Evolutionary conservation across 345 rosid species (phyloP), one percentile per base, ranked within the genome.

Genomic region (Dipteronia dyeriana): DNA sequence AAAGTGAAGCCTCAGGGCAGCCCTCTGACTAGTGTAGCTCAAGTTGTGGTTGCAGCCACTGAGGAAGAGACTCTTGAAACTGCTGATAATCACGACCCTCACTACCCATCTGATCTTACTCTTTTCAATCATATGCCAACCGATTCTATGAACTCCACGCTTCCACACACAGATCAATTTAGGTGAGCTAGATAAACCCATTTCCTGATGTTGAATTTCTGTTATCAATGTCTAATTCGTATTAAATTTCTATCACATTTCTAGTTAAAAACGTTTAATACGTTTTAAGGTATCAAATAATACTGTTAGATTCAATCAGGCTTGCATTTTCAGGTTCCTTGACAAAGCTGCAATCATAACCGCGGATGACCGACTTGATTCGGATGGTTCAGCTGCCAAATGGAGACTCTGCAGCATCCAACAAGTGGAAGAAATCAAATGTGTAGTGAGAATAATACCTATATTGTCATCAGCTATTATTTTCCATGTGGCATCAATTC

Each of bases 341-440:
- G 93, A 91, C 83, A 91, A 87, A 81, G 90, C 95, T 7, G 92
- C 91, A 39, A 85, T 90, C 53, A 69, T 83, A 20, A 84, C 89
- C 6, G 75, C 61, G 3, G 75, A 81, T 1, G 91, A 87, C 73
- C 59, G 80, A 70, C 54, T 90, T 75, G 82, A 87, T 31, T n/a
- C 38, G 5, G 88, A 91, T 10, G 94, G 92, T 0, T 85, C 91
- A 1, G 77, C 92, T 1, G 51, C 53, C 0, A 65, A 88, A n/a
- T 91, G 92, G 94, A 86, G 66, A 25, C 89, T 91, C 0, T 91
- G 93, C 51, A 87, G 94, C 84, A 43, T 87, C 73, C 93, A 91
- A 43, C 93, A 91, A 84, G 89, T 88, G 25, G 93, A 91, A 70
- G 92, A 91, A 85, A 86, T 79, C 76, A 91, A 91, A 80, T 91